Percentiles rank a stretch among this genome's conserved stretches.
Conservation (phyloP, 768 basidiomycete genomes). For the Hygrophorus russula region DNA sequence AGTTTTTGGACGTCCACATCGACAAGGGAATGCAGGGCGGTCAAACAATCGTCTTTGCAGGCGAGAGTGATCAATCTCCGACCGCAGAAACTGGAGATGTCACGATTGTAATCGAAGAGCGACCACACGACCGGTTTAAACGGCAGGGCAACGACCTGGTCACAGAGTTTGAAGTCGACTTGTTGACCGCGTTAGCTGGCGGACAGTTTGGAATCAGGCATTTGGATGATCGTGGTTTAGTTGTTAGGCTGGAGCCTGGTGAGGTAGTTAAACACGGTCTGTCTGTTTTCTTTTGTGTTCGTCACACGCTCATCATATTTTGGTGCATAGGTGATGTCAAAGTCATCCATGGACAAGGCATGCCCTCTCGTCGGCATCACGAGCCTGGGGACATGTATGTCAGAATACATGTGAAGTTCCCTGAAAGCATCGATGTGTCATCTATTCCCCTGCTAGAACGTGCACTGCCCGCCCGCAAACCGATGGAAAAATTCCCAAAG, state of each 20-base stretch:
- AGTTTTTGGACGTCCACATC: constrained; percentile 94
- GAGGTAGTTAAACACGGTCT: constrained; percentile 89
- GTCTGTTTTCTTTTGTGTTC: constrained; percentile 14
- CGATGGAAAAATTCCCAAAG: constrained; percentile 58
- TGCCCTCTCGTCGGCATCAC: constrained; percentile 98
- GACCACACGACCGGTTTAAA: constrained; percentile 79
- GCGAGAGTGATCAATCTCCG: constrained; percentile 90
- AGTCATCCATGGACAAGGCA: constrained; percentile 89
- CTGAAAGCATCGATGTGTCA: constrained; percentile 61
- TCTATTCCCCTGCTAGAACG: constrained; percentile 66
- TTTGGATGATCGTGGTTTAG: constrained; percentile 82
- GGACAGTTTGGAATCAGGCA: constrained; percentile 86
- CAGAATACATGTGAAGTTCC: constrained; percentile 82
- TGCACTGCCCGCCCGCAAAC: constrained; percentile 72
- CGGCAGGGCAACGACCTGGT: constrained; percentile 83
- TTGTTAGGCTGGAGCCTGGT: constrained; percentile 78
- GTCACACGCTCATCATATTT: constrained; percentile 4
- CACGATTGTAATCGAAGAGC: constrained; percentile 89
- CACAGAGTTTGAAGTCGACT: constrained; percentile 81
- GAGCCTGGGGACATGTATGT: constrained; percentile 91
- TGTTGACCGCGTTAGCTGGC: constrained; percentile 88
- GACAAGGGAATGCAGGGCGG: constrained; percentile 97
- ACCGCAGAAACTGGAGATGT: constrained; percentile 88
- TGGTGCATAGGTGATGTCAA: constrained; percentile 68
- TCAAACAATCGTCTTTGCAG: constrained; percentile 78